Base-by-base conservation (phyloP, 192 early-diverging fungal genomes). In the Coemansia sp. region DNA sequence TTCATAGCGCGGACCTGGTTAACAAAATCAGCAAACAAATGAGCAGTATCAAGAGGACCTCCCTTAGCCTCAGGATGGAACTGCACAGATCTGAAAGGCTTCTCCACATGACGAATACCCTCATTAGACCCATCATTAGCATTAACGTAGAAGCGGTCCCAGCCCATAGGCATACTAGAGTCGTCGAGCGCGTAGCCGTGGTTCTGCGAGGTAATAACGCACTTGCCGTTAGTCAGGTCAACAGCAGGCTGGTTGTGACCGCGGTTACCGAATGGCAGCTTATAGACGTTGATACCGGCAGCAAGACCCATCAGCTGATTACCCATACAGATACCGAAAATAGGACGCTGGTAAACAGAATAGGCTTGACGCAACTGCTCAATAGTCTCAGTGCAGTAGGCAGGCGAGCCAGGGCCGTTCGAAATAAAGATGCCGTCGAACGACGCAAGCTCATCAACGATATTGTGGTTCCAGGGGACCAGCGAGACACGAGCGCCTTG, bases 201-300 rank as follows among this genome's bases (percentile, higher is more conserved):
- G 87, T 99, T 99, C 87, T 99, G 97, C 9, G 96, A 97, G 1
- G 95, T 97, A 71, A 99, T 99, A 85, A 96, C 96, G 79, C 97
- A 99, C 49, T 96, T 93, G 65, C 97, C 93, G 63, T 94, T 96
- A 60, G 93, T 88, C 88, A 95, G 80, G 79, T 98, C 90, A 1
- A 96, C 98, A 86, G 97, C 98, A 33, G 97, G 97, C 70, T 98
- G 98, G 87, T 99, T 99, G 77, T 99, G 97, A 29, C 97, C 97
- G 77, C 97, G 93, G 88, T 99, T 99, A 74, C 97, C 97, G 74
- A 92, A 99, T 69, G 94, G 94, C 93, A 99, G 92, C 87, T 99
- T 99, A 71, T 88, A 88, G 31, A 97, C 98, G 66, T 87, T 77
- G 3, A 95, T 95, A 22, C 97, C 97, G 5, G 96, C 85, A 11